phyloP scores from a whole-genome alignment of 2,329 filamentous ascomycete species.

The Thelonectria olida region DNA sequence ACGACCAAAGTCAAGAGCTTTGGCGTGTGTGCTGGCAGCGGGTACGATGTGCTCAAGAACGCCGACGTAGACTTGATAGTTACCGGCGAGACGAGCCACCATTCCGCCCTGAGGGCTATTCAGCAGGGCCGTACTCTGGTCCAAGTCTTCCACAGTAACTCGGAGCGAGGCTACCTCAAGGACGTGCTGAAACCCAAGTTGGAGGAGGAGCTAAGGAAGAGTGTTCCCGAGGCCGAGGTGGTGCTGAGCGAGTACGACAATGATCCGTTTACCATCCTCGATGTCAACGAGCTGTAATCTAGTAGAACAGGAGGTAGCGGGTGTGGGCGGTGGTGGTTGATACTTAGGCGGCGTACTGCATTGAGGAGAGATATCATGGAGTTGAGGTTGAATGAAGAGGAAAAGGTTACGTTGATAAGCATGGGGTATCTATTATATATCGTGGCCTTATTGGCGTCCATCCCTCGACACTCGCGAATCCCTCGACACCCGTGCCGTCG shows the following conservation, averaged over 20 bases:
- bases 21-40: slow-evolving; percentile 90
- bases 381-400: slow-evolving; percentile 5
- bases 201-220: slow-evolving; percentile 63
- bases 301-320: background rate
- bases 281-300: slow-evolving; percentile 52
- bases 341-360: background rate
- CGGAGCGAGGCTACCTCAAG: slow-evolving; percentile 83
- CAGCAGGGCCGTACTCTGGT: slow-evolving; percentile 86
- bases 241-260: slow-evolving; percentile 81
- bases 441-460: slow-evolving; percentile 20
- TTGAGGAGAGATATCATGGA: slow-evolving; percentile 4
- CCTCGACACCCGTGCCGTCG: slow-evolving; percentile 27
- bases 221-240: slow-evolving; percentile 65
- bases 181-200: slow-evolving; percentile 75
- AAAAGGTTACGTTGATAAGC: slow-evolving; percentile 14
- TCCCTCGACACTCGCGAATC: slow-evolving; percentile 26
- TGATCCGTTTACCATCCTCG: slow-evolving; percentile 87
- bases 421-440: slow-evolving; percentile 32
- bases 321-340: background rate
- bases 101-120: slow-evolving; percentile 86
- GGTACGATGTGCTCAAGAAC: slow-evolving; percentile 77
- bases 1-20: slow-evolving; percentile 68
- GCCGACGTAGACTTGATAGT: slow-evolving; percentile 82
- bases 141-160: slow-evolving; percentile 91
- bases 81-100: slow-evolving; percentile 93